phyloP scores from a whole-genome alignment of 306 rosid species.

The Astragalus glycyphyllos region DNA sequence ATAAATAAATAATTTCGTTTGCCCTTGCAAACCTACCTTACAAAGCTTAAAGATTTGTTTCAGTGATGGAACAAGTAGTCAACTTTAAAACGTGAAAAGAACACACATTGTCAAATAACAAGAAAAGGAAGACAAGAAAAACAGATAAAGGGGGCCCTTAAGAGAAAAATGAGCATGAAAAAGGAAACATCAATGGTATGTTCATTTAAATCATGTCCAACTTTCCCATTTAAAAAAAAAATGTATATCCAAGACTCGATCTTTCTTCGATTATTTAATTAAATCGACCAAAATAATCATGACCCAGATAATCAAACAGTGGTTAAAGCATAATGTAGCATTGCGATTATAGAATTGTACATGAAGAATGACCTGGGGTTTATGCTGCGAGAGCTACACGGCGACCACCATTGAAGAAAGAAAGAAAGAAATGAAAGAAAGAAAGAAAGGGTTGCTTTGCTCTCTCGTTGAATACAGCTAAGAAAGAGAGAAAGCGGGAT shows the following conservation, averaged over 20 bases:
- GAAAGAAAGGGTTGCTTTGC: no score
- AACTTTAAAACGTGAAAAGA: background rate
- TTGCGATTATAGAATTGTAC: background rate
- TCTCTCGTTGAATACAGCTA: no score
- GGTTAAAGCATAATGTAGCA: background rate
- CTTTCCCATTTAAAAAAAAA: constrained; percentile 21
- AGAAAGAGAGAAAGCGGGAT: no score
- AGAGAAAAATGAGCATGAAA: background rate
- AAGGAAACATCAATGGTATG: constrained; percentile 1
- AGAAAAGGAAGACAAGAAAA: background rate
- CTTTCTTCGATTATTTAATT: constrained; percentile 32
- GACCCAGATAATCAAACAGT: background rate
- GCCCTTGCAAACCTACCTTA: constrained; percentile 32
- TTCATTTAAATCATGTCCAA: constrained; percentile 16
- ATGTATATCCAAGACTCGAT: constrained; percentile 33
- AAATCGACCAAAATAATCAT: constrained; percentile 2
- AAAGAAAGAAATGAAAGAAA: constrained; percentile 10
- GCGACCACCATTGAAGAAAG: constrained; percentile 49
- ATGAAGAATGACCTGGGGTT: constrained; percentile 58
- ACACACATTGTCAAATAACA: constrained; percentile 18
- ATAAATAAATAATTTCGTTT: background rate
- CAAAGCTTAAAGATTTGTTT: constrained; percentile 5
- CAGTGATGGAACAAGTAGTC: background rate
- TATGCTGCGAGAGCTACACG: constrained; percentile 46
- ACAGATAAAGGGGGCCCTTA: background rate